Evolutionary conservation across 2,329 filamentous ascomycete species (phyloP).

Genomic region (Colletotrichum acutatum): DNA sequence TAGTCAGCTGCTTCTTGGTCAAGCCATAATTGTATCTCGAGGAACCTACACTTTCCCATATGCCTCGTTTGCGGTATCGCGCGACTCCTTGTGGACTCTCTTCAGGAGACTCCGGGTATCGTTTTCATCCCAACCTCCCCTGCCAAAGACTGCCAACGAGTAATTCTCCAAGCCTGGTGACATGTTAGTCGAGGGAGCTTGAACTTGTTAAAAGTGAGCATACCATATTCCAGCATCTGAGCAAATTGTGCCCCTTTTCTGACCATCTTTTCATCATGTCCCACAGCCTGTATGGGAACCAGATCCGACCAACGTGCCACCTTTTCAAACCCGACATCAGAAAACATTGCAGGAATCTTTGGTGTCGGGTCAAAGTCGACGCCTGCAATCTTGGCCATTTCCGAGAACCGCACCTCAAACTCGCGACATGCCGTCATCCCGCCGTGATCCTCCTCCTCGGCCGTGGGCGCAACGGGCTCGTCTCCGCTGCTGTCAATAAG

Average conservation of each 20-base stretch:
- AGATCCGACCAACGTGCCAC: slow-evolving; percentile 54
- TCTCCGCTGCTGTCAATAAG: slow-evolving; percentile 47
- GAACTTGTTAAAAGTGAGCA: slow-evolving; percentile 18
- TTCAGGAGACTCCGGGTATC: slow-evolving; percentile 44
- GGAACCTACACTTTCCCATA: slow-evolving; percentile 46
- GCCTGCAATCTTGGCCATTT: slow-evolving; percentile 42
- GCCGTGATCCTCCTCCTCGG: slow-evolving; percentile 35
- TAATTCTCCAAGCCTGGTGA: slow-evolving; percentile 42
- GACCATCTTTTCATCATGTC: slow-evolving; percentile 50
- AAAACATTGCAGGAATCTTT: slow-evolving; percentile 46
- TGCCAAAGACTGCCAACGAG: slow-evolving; percentile 46
- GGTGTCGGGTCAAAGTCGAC: slow-evolving; percentile 54
- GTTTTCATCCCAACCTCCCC: slow-evolving; percentile 46
- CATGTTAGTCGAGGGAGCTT: slow-evolving; percentile 21
- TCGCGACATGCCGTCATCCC: slow-evolving; percentile 43
- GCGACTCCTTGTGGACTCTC: slow-evolving; percentile 45
- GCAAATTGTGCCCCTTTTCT: slow-evolving; percentile 50
- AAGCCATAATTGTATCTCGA: background rate
- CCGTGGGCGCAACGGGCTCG: slow-evolving; percentile 37
- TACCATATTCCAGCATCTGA: slow-evolving; percentile 51
- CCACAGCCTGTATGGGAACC: slow-evolving; percentile 53
- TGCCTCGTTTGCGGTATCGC: slow-evolving; percentile 43
- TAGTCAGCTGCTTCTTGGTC: no score
- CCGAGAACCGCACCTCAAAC: slow-evolving; percentile 46
- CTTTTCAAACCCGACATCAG: slow-evolving; percentile 51